Conservation (phyloP, 129 eudicot species). For the Erigeron canadensis region DNA sequence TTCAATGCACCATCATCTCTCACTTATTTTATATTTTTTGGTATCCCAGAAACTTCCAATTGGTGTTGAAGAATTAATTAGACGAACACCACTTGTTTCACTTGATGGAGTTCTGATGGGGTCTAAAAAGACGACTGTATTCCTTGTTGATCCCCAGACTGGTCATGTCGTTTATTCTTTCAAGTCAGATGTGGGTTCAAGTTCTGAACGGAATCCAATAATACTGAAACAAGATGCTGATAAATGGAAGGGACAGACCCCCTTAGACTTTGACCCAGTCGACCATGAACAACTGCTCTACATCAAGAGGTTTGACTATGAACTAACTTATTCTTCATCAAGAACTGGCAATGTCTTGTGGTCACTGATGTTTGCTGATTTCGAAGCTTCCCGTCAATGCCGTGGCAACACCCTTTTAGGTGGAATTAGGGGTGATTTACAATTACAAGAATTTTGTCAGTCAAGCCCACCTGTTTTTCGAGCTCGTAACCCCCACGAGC, state of each 20-base stretch:
- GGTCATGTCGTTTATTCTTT: slow-evolving; percentile 65
- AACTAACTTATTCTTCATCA: slow-evolving; percentile 51
- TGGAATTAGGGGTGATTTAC: slow-evolving; percentile 28
- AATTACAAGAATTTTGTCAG: slow-evolving; percentile 45
- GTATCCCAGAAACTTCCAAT: slow-evolving; percentile 52
- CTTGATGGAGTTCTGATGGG: slow-evolving; percentile 67
- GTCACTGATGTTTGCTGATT: slow-evolving; percentile 66
- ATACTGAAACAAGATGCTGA: slow-evolving; percentile 40
- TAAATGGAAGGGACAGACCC: slow-evolving; percentile 35
- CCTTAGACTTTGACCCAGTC: slow-evolving; percentile 35
- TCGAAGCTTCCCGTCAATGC: slow-evolving; percentile 71
- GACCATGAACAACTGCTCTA: slow-evolving; percentile 51
- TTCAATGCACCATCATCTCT: slow-evolving; percentile 7
- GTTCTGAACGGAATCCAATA: slow-evolving; percentile 40
- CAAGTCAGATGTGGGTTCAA: slow-evolving; percentile 52
- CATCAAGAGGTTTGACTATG: slow-evolving; percentile 75
- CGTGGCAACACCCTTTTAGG: slow-evolving; percentile 46
- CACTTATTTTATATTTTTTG: not conserved
- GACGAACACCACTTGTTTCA: slow-evolving; percentile 55
- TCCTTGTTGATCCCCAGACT: slow-evolving; percentile 67
- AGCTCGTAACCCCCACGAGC: slow-evolving; percentile 51
- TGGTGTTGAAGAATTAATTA: slow-evolving; percentile 67
- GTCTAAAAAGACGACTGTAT: slow-evolving; percentile 71
- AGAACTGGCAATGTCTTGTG: slow-evolving; percentile 64
- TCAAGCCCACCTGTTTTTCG: slow-evolving; percentile 52